Evolutionary conservation across 1,284 basidiomycete genomes (phyloP).

Genomic region (Sanguinoderma infundibulare): DNA sequence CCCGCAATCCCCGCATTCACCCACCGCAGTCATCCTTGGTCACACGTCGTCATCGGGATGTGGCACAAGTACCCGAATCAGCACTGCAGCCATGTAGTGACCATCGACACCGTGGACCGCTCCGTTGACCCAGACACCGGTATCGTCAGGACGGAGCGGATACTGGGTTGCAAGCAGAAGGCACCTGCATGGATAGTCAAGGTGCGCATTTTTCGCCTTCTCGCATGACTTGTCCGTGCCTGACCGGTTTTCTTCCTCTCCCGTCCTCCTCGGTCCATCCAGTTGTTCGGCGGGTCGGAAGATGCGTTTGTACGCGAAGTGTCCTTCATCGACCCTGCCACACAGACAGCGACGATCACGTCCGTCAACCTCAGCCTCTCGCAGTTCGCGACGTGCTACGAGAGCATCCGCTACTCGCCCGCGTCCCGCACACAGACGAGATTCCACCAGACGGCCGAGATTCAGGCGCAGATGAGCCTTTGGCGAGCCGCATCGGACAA

Average conservation of each 20-base stretch:
- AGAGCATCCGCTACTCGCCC: conserved; percentile 88
- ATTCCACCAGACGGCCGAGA: conserved; percentile 84
- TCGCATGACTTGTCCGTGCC: conserved; percentile 2
- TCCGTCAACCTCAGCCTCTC: conserved; percentile 91
- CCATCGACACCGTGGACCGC: conserved; percentile 88
- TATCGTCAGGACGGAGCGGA: conserved; percentile 85
- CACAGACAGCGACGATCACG: conserved; percentile 79
- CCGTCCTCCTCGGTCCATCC: neutral
- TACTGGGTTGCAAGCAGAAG: conserved; percentile 87
- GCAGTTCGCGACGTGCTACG: conserved; percentile 88
- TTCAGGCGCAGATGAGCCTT: conserved; percentile 77
- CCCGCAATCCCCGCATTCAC: neutral
- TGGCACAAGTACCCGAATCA: conserved; percentile 98
- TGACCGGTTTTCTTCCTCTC: neutral
- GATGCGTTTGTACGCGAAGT: conserved; percentile 95
- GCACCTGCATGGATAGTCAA: conserved; percentile 84
- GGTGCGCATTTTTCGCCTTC: conserved; percentile 46
- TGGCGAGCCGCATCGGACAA: conserved; percentile 81
- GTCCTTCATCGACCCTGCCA: conserved; percentile 86
- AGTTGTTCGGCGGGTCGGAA: conserved; percentile 89
- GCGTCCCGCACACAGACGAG: conserved; percentile 60
- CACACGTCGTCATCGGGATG: conserved; percentile 87
- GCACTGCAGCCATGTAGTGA: conserved; percentile 89
- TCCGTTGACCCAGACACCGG: conserved; percentile 84
- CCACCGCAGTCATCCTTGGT: conserved; percentile 76